Conservation (phyloP, 2,329 filamentous ascomycete species). For the Ustilaginoidea virens region DNA sequence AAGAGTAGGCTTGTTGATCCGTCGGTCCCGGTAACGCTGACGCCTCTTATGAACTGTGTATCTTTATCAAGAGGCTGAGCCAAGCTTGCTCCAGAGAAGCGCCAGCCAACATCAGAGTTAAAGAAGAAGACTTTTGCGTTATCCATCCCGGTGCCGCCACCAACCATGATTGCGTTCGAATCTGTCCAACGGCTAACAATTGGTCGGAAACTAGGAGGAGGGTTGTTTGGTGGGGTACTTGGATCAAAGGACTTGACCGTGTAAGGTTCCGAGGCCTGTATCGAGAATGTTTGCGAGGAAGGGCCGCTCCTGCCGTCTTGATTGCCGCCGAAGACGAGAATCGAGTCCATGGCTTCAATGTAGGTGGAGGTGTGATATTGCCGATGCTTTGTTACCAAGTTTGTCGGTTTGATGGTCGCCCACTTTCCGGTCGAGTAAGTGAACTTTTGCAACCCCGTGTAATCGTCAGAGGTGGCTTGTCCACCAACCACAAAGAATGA, state of each 20-base stretch:
- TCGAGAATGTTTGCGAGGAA: constrained; percentile 62
- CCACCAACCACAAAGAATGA: constrained; percentile 76
- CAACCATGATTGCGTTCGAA: constrained; percentile 56
- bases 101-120: constrained; percentile 46
- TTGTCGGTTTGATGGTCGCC: constrained; percentile 28
- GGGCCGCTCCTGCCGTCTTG: constrained; percentile 40
- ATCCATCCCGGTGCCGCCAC: constrained; percentile 38
- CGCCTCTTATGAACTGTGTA: constrained; percentile 39
- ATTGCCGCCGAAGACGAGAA: constrained; percentile 69
- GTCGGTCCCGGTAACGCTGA: constrained; percentile 56
- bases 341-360: constrained; percentile 50
- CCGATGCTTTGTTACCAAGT: constrained; percentile 48
- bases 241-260: constrained; percentile 42
- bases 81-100: constrained; percentile 48
- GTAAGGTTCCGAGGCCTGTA: constrained; percentile 52
- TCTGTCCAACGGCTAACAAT: constrained; percentile 62
- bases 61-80: constrained; percentile 43
- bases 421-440: constrained; percentile 38
- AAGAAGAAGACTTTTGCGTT: constrained; percentile 59
- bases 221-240: constrained; percentile 38
- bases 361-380: constrained; percentile 64
- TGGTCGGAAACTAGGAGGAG: constrained; percentile 33
- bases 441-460: constrained; percentile 60
- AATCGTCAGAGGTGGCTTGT: constrained; percentile 33
- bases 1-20: constrained; percentile 64